These are phyloP conservation scores for Sherardia arvensis DNA, from an alignment of 257 asterid species.

Conservation along the genomic window DNA sequence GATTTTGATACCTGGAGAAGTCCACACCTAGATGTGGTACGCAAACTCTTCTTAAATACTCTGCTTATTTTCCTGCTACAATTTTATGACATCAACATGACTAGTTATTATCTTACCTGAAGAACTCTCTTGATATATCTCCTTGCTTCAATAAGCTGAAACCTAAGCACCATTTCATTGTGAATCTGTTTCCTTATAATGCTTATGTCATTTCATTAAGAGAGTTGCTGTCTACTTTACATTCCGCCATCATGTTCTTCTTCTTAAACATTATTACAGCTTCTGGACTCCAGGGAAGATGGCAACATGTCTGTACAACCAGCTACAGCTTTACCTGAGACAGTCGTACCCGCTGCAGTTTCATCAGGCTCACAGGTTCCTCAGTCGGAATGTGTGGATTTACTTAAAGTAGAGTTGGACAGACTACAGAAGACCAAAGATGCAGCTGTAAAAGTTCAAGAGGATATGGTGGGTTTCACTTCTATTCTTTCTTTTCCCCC, in stretches of 20 bases:
- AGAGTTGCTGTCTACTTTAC: not conserved
- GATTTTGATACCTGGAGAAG: no score
- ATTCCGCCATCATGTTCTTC: not conserved
- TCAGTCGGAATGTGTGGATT: slow-evolving; percentile 17
- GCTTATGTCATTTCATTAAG: no score
- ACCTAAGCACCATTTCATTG: not conserved
- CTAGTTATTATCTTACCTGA: not conserved
- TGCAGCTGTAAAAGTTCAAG: slow-evolving; percentile 22
- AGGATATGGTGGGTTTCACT: slow-evolving; percentile 37
- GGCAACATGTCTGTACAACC: slow-evolving; percentile 7
- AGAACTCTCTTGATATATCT: not conserved
- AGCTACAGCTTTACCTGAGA: not conserved
- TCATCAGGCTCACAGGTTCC: slow-evolving; percentile 11
- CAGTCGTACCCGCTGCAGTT: slow-evolving; percentile 13
- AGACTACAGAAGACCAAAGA: slow-evolving; percentile 30
- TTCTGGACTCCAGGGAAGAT: not conserved
- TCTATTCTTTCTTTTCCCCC: slow-evolving; percentile 3
- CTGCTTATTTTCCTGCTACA: not conserved
- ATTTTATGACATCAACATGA: not conserved
- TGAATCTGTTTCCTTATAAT: no score
- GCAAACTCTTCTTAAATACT: not conserved
- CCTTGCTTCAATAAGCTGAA: no score
- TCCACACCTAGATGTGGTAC: slow-evolving; percentile 8
- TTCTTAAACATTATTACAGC: slow-evolving; percentile 4
- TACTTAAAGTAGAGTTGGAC: slow-evolving; percentile 35